Evolutionary conservation across 805 yeast species (phyloP), one percentile per base, ranked within the genome.

Genomic region (Ogataea corticis): DNA sequence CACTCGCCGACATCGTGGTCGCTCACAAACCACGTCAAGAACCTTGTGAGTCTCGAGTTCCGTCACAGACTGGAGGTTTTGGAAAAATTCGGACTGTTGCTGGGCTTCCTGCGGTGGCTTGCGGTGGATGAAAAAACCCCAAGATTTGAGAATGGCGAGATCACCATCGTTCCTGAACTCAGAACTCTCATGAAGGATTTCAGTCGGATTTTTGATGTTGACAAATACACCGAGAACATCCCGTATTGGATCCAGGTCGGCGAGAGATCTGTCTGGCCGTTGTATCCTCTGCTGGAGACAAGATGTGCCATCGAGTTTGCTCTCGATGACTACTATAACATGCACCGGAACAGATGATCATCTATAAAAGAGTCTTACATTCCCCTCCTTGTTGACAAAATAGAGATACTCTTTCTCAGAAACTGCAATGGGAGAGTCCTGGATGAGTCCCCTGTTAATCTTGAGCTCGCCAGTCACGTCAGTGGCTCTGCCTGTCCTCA

Each of bases 191-290:
- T 89, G 40, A 72, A 72, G 32, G 90, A 85, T 54, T 78, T 88
- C 49, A 83, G 89, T 35, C 72, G 89, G 53, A 83, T 90, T 0
- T 78, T 89, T 57, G 96, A 89, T 59, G 84, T 87, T 3, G 83
- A 83, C 56, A 76, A 84, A 54, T 73, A 82, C 19, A 65, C 70
- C 59, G 85, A 80, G 46, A 90, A 88, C 62, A 84, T 90, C 17
- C 85, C 89, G 4, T 88, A 89, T 60, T 92, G 97, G 96, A 81
- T 90, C 12, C 70, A 77, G 42, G 88, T 91, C 27, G 99, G 99
- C 4, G 97, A 92, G 63, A 73, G 85, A 51, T 85, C 96, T 35
- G 89, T 90, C 1, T 94, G 98, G 98, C 96, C 96, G 1, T 77
- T 88, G 41, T 72, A 88, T 49, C 88, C 96, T 0, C 70, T 90